Percentiles rank a stretch among this genome's conserved stretches.
Conservation (phyloP, 192 early-diverging fungal species). For the Gonapodya prolifera region DNA sequence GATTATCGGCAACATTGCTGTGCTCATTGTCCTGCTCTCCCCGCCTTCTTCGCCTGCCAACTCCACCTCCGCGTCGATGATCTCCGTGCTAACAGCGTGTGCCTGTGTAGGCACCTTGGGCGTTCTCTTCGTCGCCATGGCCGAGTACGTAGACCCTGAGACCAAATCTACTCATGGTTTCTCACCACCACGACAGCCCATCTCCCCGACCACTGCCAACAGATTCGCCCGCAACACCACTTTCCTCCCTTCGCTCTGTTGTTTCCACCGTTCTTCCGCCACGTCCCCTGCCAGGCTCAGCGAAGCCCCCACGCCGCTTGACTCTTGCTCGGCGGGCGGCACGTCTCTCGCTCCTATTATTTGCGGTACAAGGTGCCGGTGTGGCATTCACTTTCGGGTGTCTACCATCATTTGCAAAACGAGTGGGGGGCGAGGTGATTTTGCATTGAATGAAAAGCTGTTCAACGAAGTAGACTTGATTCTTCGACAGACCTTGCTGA, state of each 20-base stretch:
- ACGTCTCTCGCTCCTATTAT: too few species aligned
- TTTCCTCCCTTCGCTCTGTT: background rate
- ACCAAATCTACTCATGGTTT: background rate
- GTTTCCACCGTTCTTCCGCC: background rate
- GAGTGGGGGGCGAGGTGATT: too few species aligned
- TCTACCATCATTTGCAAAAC: too few species aligned
- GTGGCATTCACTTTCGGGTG: too few species aligned
- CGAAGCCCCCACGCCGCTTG: background rate
- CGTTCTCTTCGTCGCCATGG: background rate
- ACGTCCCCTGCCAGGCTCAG: too few species aligned
- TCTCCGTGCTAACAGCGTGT: background rate
- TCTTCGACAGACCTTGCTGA: background rate
- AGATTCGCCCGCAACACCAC: background rate
- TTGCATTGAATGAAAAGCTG: too few species aligned
- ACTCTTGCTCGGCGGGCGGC: background rate
- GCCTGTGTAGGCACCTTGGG: background rate
- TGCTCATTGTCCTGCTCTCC: background rate
- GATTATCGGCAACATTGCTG: background rate
- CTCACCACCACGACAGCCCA: background rate
- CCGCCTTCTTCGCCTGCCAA: background rate
- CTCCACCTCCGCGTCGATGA: background rate
- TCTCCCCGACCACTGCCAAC: too few species aligned
- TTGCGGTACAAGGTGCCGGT: too few species aligned
- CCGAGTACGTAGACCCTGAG: background rate
- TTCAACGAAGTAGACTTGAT: too few species aligned